Base-by-base conservation (phyloP, 257 asterid species). In the Asclepias syriaca region DNA sequence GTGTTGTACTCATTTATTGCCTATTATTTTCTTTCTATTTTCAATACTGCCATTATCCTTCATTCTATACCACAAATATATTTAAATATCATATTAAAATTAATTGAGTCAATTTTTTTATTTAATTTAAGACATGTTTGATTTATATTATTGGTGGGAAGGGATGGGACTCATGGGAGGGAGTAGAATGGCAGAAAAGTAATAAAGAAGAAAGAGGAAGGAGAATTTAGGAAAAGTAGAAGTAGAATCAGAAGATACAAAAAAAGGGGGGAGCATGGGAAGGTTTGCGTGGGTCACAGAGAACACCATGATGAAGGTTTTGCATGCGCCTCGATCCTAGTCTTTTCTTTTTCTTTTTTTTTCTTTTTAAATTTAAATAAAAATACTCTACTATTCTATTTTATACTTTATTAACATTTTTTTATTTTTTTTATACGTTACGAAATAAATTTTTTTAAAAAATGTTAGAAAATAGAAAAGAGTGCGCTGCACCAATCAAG, bases 311-410 rank as follows among this genome's bases (percentile, higher is more conserved):
- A 88, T 90, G 81, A 82, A 68, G 78, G 55, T 57, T 75, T 81
- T 88, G 93, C 97, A 90, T 88, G 97, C 91, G 92, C 85, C 86
- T 80, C 90, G 88, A 82, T 84, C 75, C 74, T 84, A 78, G 74
- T 69, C 49, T 71, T 27, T 61, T 68, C 16, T 27, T 66, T 22
- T 29, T 61, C n/a, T 53, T 8, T 18, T 4, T 34, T 60, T 60
- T 72, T n/a, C 58, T 12, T 22, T 55, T 71, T 48, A 58, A 1
- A 37, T 43, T 64, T 32, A 8, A 18, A 39, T 16, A n/a, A 2
- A 43, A 7, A 21, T 64, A 34, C 39, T 6, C 48, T 34, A 15
- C 49, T 65, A 4, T 60, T 18, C 16, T 24, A 60, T 32, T 60
- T 60, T 27, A 57, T 57, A 19, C 32, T 18, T 29, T 24, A n/a